Conservation (phyloP, 1,284 basidiomycete species). For the Hemileia vastatrix region DNA sequence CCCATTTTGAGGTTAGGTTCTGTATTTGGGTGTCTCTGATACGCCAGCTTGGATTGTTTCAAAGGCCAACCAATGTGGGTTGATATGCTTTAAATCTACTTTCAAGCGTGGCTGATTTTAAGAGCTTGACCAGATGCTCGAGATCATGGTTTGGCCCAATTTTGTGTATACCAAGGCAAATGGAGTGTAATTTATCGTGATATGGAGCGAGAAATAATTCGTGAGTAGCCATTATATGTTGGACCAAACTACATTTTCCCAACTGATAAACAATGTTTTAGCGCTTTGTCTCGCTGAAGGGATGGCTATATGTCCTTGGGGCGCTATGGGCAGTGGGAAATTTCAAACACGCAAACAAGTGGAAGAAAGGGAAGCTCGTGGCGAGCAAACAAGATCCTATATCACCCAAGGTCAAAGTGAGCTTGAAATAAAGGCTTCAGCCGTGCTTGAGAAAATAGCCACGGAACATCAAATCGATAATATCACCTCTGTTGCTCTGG, state of each 20-base stretch:
- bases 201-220: background rate
- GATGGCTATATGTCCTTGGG: conserved; percentile 52
- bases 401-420: conserved; percentile 28
- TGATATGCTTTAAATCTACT: background rate
- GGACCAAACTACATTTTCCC: background rate
- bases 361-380: background rate
- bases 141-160: conserved; percentile 50
- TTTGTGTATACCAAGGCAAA: conserved; percentile 54
- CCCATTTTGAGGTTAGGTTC: no score
- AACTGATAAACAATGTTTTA: background rate
- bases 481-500: conserved; percentile 14
- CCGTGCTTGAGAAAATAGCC: conserved; percentile 32
- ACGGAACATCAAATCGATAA: conserved; percentile 25
- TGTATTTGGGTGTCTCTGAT: conserved; percentile 49
- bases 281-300: conserved; percentile 44
- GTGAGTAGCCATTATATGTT: conserved; percentile 8
- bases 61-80: conserved; percentile 49
- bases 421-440: conserved; percentile 29
- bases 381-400: conserved; percentile 19
- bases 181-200: conserved; percentile 49
- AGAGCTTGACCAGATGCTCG: conserved; percentile 49
- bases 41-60: conserved; percentile 54
- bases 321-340: conserved; percentile 50
- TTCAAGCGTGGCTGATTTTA: no score
- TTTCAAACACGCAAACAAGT: conserved; percentile 40